Conservation (phyloP, 2,329 filamentous ascomycete genomes). For the Fusarium euwallaceae region DNA sequence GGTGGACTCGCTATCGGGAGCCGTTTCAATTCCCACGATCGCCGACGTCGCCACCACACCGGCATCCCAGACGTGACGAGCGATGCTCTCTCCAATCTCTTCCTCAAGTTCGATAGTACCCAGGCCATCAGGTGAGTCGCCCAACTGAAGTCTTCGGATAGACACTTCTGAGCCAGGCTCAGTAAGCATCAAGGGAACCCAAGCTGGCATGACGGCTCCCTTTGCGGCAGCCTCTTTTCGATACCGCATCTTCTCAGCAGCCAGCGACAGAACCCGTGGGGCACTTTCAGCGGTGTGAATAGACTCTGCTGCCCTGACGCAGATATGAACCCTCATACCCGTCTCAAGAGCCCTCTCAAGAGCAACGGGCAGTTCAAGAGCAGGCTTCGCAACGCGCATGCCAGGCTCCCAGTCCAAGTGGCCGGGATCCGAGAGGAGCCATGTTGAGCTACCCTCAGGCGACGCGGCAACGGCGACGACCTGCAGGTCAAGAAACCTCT, state of each 20-base stretch:
- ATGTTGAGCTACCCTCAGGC: conserved; percentile 38
- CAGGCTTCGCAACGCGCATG: conserved; percentile 57
- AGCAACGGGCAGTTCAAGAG: conserved; percentile 45
- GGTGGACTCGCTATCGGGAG: conserved; percentile 45
- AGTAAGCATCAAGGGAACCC: conserved; percentile 51
- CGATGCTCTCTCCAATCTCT: conserved; percentile 71
- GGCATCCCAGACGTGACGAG: conserved; percentile 71
- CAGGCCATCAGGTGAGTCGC: conserved; percentile 35
- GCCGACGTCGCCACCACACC: conserved; percentile 61
- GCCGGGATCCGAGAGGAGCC: conserved; percentile 43
- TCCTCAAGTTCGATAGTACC: conserved; percentile 62
- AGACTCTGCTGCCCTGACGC: conserved; percentile 45
- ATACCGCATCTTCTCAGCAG: conserved; percentile 33
- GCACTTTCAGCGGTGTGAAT: conserved; percentile 46
- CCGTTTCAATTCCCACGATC: conserved; percentile 47
- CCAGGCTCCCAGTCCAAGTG: conserved; percentile 51
- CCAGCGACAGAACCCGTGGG: conserved; percentile 44
- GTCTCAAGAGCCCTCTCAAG: conserved; percentile 44
- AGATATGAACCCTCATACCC: conserved; percentile 46
- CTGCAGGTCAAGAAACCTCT: conserved; percentile 59
- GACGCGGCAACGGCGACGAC: conserved; percentile 49
- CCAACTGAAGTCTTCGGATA: conserved; percentile 49
- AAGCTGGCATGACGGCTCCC: conserved; percentile 61
- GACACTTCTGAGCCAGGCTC: conserved; percentile 42
- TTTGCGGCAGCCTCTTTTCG: conserved; percentile 32